Percentiles rank a stretch among this genome's conserved stretches.
These are phyloP conservation scores for Antrodiella citrinella DNA, from an alignment of 768 basidiomycete genomes.

Conservation along the genomic window DNA sequence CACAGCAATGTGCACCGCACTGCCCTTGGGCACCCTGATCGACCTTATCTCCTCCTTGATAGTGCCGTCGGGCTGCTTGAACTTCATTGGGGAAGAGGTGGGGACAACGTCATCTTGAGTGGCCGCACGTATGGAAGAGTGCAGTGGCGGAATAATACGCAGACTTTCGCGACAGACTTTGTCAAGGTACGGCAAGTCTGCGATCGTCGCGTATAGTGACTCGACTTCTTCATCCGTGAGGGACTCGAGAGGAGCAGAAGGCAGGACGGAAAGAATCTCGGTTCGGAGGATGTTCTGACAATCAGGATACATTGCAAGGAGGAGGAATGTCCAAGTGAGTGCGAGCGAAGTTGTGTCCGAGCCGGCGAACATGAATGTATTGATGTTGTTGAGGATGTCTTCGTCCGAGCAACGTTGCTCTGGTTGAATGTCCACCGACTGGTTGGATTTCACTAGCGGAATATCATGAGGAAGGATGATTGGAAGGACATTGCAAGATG, in stretches of 20 bases:
- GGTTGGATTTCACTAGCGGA: constrained; percentile 71
- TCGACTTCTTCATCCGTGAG: constrained; percentile 60
- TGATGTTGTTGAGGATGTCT: constrained; percentile 80
- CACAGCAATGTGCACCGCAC: constrained; percentile 68
- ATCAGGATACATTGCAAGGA: constrained; percentile 59
- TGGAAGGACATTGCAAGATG: constrained; percentile 3
- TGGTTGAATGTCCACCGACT: constrained; percentile 56
- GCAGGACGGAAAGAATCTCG: constrained; percentile 49
- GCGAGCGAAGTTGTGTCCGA: constrained; percentile 82
- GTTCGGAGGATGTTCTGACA: constrained; percentile 64
- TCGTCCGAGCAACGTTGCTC: constrained; percentile 79
- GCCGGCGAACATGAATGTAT: constrained; percentile 87
- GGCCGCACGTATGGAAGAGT: constrained; percentile 75
- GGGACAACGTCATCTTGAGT: constrained; percentile 74
- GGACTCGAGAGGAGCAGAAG: constrained; percentile 27
- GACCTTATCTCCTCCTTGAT: constrained; percentile 31
- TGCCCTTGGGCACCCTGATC: constrained; percentile 56
- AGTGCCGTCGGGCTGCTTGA: constrained; percentile 34
- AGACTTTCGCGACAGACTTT: constrained; percentile 71
- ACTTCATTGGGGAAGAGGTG: constrained; percentile 51
- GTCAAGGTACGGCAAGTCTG: constrained; percentile 62
- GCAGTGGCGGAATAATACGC: constrained; percentile 74
- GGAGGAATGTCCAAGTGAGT: constrained; percentile 76
- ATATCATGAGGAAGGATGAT: background rate
- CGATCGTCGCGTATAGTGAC: constrained; percentile 46